Conservation (phyloP, 139 green algal genomes). For the Chlamydomonas eustigma region DNA sequence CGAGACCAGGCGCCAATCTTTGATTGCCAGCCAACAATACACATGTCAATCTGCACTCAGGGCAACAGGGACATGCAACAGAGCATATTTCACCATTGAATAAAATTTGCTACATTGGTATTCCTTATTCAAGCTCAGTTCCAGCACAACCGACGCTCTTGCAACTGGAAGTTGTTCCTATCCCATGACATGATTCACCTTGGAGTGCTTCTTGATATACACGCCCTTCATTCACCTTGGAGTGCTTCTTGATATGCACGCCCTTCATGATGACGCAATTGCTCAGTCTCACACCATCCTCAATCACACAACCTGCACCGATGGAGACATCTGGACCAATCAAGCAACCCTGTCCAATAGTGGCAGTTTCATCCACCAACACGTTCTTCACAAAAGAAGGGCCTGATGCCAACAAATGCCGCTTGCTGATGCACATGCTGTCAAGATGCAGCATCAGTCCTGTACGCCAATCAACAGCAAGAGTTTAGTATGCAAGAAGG, state of each 20-base stretch:
- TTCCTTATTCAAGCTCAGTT: no score
- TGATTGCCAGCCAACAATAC: conserved; percentile 90
- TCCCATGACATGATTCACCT: conserved; percentile 31
- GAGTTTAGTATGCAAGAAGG: neutral
- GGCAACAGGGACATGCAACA: no score
- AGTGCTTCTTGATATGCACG: conserved; percentile 58
- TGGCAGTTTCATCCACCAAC: conserved; percentile 70
- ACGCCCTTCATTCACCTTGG: conserved; percentile 39
- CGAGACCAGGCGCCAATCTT: conserved; percentile 80
- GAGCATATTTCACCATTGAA: no score
- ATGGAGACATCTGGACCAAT: conserved; percentile 85
- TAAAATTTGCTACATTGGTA: no score
- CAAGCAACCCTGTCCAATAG: conserved; percentile 75
- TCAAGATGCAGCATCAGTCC: conserved; percentile 84
- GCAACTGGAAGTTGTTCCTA: no score
- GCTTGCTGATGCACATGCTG: conserved; percentile 54
- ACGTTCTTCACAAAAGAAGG: conserved; percentile 52
- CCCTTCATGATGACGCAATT: conserved; percentile 86
- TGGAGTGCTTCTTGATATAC: no score
- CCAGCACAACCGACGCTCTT: no score
- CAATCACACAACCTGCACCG: conserved; percentile 81
- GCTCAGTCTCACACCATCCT: conserved; percentile 83
- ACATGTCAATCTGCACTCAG: conserved; percentile 76
- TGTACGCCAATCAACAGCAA: conserved; percentile 8
- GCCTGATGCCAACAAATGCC: conserved; percentile 53